These are phyloP conservation scores for Amylocarpus encephaloides DNA, from an alignment of 2,329 filamentous ascomycete species.

Conservation along the genomic window DNA sequence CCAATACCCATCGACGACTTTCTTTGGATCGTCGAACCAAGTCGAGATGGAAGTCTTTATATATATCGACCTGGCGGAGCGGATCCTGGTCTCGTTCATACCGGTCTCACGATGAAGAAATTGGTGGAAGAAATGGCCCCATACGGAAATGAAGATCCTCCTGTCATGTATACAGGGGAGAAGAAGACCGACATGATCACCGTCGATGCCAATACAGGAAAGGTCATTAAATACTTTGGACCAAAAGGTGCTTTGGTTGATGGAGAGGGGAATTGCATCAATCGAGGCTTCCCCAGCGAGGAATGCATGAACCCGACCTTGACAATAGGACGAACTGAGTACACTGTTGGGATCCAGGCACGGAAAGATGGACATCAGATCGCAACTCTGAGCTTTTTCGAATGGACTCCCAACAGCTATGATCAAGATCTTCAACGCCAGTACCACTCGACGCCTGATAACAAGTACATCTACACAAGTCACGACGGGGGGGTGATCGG, in stretches of 20 bases:
- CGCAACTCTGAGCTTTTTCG: constrained; percentile 85
- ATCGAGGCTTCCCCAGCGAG: constrained; percentile 48
- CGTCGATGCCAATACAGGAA: constrained; percentile 78
- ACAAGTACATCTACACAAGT: constrained; percentile 80
- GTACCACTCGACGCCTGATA: constrained; percentile 73
- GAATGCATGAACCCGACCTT: constrained; percentile 79
- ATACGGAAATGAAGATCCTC: constrained; percentile 66
- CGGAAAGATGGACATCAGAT: constrained; percentile 66
- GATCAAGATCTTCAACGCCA: constrained; percentile 83
- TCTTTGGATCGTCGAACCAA: constrained; percentile 93
- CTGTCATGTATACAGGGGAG: constrained; percentile 82
- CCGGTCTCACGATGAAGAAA: constrained; percentile 73
- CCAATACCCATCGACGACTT: constrained; percentile 69
- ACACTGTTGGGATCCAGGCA: constrained; percentile 79
- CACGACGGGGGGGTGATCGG: constrained; percentile 81
- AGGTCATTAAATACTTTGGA: constrained; percentile 77
- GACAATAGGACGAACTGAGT: constrained; percentile 80
- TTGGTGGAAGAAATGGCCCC: constrained; percentile 79
- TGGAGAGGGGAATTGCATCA: constrained; percentile 65
- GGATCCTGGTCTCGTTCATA: constrained; percentile 54
- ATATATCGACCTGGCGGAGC: constrained; percentile 67
- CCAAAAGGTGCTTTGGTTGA: constrained; percentile 62
- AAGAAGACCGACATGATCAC: constrained; percentile 89
- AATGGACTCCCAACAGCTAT: constrained; percentile 90
- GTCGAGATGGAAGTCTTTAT: constrained; percentile 77